Base-by-base conservation (phyloP, 805 yeast genomes). In the Wickerhamiella spandovensis region DNA sequence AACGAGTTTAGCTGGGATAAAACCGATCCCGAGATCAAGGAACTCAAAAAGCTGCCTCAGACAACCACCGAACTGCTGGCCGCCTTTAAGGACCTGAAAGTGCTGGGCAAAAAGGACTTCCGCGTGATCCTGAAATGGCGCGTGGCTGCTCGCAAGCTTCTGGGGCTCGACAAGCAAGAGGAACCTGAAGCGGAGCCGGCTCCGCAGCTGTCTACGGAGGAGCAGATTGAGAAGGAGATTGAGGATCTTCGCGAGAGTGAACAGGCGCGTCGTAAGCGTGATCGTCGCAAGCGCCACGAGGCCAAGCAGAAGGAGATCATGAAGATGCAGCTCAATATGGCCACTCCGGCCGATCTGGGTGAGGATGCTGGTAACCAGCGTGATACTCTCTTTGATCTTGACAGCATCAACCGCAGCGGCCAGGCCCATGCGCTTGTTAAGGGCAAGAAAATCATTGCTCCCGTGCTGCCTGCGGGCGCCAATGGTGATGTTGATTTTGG, bases 281-380 rank as follows among this genome's bases (percentile, higher is more conserved):
- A 83, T 58, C 85, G 81, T 66, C 81, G 95, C 65, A 79, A 74
- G 58, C 76, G 77, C 49, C 88, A 92, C 64, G 96, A 89, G 67
- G 56, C 67, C 54, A 87, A 86, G 61, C 95, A 87, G 64, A 85
- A 84, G 66, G 97, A 90, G 63, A 77, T 90, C 46, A 73, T 76
- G 46, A 78, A 97, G 70, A 82, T 87, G 84, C 97, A 92, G 69
- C 82, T 92, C 90, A 86, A 85, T 66, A 89, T 92, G 95, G 72
- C 84, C 52, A 85, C 96, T 5, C 95, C 95, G 61, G 78, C 76
- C 70, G 95, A 88, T 61, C 80, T 92, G 55, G 97, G 97, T 75
- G 73, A 86, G 49, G 98, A 92, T 64, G 95, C 96, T 17, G 90
- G 86, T 17, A 76, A 76, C 48, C 72, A 78, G 53, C 95, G 92